Evolutionary conservation across 345 rosid species (phyloP).

Genomic region (Excoecaria agallocha): DNA sequence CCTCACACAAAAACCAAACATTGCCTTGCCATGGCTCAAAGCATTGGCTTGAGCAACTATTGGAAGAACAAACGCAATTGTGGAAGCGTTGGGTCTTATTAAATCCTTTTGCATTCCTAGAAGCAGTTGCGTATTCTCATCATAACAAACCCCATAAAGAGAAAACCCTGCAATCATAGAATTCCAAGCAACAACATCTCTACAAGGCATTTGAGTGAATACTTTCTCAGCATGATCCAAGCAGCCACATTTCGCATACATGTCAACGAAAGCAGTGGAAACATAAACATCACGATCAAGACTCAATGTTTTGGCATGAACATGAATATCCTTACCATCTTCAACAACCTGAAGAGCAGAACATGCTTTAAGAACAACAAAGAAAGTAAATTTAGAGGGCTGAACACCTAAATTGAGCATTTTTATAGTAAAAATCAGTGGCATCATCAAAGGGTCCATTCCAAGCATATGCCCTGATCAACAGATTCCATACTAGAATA

Average conservation of each 20-base stretch:
- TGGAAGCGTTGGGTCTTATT: slow-evolving; percentile 45
- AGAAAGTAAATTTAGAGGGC: slow-evolving; percentile 49
- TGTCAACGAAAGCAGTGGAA: slow-evolving; percentile 50
- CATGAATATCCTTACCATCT: slow-evolving; percentile 50
- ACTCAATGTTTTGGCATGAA: slow-evolving; percentile 29
- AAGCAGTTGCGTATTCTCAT: slow-evolving; percentile 35
- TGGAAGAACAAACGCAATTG: slow-evolving; percentile 52
- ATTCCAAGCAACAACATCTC: slow-evolving; percentile 67
- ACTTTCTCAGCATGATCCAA: slow-evolving; percentile 38
- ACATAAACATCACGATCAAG: slow-evolving; percentile 43
- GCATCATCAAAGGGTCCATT: slow-evolving; percentile 37
- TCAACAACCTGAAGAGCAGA: slow-evolving; percentile 39
- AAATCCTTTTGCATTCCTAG: slow-evolving; percentile 39
- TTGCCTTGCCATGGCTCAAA: slow-evolving; percentile 39
- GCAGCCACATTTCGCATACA: slow-evolving; percentile 55
- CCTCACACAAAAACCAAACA: slow-evolving; percentile 46
- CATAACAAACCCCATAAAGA: slow-evolving; percentile 23
- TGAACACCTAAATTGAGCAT: slow-evolving; percentile 40
- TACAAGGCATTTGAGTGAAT: slow-evolving; percentile 40
- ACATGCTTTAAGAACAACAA: slow-evolving; percentile 57
- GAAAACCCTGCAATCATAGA: slow-evolving; percentile 53
- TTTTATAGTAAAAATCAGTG: slow-evolving; percentile 34
- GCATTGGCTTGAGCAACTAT: slow-evolving; percentile 38
- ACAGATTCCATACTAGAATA: slow-evolving; percentile 42
- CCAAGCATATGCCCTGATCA: slow-evolving; percentile 52